Percentiles rank a stretch among this genome's conserved stretches.
phyloP scores from a whole-genome alignment of 1,139 yeast genomes.

The Suhomyces coccinellae region DNA sequence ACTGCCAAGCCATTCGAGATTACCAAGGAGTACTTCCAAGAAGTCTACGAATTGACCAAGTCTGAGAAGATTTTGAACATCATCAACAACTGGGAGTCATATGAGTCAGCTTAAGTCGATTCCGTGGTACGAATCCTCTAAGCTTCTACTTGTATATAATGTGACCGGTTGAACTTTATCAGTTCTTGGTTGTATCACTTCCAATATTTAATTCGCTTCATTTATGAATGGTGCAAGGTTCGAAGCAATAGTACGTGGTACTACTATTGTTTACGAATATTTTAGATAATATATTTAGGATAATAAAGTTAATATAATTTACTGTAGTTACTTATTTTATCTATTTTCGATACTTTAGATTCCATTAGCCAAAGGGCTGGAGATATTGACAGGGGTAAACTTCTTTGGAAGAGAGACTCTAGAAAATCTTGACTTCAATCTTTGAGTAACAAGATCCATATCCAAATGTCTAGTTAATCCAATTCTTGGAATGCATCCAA shows the following conservation, averaged over 20 bases:
- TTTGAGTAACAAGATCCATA: slow-evolving; percentile 83
- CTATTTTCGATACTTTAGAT: slow-evolving; percentile 5
- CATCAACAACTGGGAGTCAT: slow-evolving; percentile 92
- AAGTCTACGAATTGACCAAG: slow-evolving; percentile 87
- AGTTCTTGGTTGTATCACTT: slow-evolving; percentile 1
- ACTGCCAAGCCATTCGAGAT: slow-evolving; percentile 97
- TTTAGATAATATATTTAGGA: slow-evolving; percentile 3
- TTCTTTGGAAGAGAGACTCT: slow-evolving; percentile 90
- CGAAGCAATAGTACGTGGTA: slow-evolving; percentile 13
- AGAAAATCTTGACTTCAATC: slow-evolving; percentile 76
- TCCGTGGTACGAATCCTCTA: slow-evolving; percentile 15
- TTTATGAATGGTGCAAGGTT: slow-evolving; percentile 1
- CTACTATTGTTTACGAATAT: slow-evolving; percentile 6
- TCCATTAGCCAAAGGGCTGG: slow-evolving; percentile 55
- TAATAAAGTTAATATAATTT: slow-evolving; percentile 1
- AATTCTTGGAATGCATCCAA: slow-evolving; percentile 90
- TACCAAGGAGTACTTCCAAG: slow-evolving; percentile 95
- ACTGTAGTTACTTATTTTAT: background rate
- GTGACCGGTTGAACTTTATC: background rate
- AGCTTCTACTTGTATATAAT: slow-evolving; percentile 4
- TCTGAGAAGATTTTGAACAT: slow-evolving; percentile 88
- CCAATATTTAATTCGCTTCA: slow-evolving; percentile 7
- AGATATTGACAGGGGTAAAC: slow-evolving; percentile 85
- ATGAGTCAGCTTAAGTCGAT: slow-evolving; percentile 48
- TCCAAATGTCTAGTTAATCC: slow-evolving; percentile 92